These are phyloP conservation scores for Fraxinus quadrangulata DNA, from an alignment of 257 asterid species.

Conservation along the genomic window DNA sequence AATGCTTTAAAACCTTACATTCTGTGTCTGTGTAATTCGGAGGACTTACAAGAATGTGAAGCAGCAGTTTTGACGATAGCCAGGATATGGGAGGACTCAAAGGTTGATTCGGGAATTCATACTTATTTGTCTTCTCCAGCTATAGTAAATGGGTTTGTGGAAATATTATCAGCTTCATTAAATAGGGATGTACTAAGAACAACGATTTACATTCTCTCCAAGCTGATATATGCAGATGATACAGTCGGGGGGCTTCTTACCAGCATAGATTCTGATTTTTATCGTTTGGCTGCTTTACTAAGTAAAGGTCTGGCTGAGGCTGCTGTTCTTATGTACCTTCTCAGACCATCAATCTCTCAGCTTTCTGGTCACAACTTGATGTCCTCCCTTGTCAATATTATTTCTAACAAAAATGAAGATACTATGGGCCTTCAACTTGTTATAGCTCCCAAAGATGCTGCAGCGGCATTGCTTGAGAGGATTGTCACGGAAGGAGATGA, in stretches of 20 bases:
- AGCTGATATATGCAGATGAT: constrained; percentile 60
- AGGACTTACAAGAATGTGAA: constrained; percentile 81
- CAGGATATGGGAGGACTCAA: constrained; percentile 65
- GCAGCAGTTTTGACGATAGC: constrained; percentile 55
- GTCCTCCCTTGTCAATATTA: constrained; percentile 45
- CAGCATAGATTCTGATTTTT: constrained; percentile 70
- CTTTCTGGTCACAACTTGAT: constrained; percentile 53
- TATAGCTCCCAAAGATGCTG: constrained; percentile 74
- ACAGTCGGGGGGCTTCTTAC: constrained; percentile 52
- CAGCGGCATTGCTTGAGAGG: constrained; percentile 62
- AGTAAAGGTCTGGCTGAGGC: constrained; percentile 76
- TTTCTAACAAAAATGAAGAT: constrained; percentile 55
- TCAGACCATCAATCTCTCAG: constrained; percentile 65
- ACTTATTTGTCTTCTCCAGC: constrained; percentile 71
- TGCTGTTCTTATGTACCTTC: constrained; percentile 56
- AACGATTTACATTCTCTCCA: constrained; percentile 56
- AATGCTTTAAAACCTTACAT: constrained; percentile 60
- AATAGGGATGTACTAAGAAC: constrained; percentile 64
- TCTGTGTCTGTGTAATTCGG: constrained; percentile 68
- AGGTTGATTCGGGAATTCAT: constrained; percentile 56
- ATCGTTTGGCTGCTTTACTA: constrained; percentile 60
- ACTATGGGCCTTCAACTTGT: constrained; percentile 38
- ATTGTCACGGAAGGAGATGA: constrained; percentile 68
- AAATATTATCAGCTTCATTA: constrained; percentile 67
- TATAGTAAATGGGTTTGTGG: constrained; percentile 63